Base-by-base conservation (phyloP, 306 rosid genomes). In the cucumber (Cucumis sativus) region DNA sequence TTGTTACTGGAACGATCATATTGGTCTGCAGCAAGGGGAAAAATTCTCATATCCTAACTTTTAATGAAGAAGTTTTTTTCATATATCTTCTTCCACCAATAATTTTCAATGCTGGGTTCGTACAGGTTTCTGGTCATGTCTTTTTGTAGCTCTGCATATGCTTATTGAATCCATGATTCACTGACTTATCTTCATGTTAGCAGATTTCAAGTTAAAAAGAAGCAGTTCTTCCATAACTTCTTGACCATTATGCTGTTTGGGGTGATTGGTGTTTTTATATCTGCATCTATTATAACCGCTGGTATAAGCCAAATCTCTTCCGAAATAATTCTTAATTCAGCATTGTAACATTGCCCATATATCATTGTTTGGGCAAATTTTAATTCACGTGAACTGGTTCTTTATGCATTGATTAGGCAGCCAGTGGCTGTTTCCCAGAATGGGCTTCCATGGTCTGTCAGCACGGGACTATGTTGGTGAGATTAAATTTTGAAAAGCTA, bases 191-290 rank as follows among this genome's bases (percentile, higher is more conserved):
- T 33, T 65, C 56, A 23, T 73, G 25, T 23, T 11, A 33, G 77
- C 88, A 95, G 98, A 79, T 95, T 95, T 83, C 98, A 95, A 86
- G 97, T 95, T 81, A 95, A 95, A 90, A 95, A 95, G 88, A 95
- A 95, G 77, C 93, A 87, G 80, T 89, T 95, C 84, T 95, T 92
- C 80, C 92, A 88, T 10, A 95, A 95, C 86, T 95, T 92, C 80
- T 77, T 92, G 51, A 92, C 95, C 77, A 95, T 95, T 86, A 88
- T 95, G 93, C 47, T 89, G 67, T 92, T 89, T 79, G 98, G 98
- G 39, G 96, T 92, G 73, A 52, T 89, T 23, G 98, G 97, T 47
- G 97, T 87, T 86, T 90, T 92, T 55, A 86, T 95, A 84, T 92
- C 97, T 23, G 10, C 89, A 1, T n/a, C 63, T 62, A 41, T 92